Evolutionary conservation across 164 flowering plant species (phyloP).

Genomic region (Piper betle): DNA sequence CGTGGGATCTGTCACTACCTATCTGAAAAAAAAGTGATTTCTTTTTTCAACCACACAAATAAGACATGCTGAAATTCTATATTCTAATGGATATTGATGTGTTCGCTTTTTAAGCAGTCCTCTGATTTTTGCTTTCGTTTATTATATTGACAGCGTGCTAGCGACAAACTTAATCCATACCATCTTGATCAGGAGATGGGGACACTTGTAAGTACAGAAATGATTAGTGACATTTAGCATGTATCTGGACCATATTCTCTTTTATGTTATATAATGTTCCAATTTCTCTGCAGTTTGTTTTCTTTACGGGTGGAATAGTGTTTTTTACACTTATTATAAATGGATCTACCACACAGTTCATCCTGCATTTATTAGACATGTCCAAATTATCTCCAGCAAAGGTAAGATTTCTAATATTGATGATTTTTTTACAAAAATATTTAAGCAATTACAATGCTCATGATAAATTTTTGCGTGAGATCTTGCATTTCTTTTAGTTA

Average conservation of each 20-base stretch:
- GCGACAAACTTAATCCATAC: slow-evolving; percentile 25
- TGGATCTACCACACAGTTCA: slow-evolving; percentile 92
- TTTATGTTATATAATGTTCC: not conserved
- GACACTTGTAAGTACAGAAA: slow-evolving; percentile 34
- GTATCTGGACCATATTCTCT: no score
- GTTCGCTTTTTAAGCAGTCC: not conserved
- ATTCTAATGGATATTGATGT: not conserved
- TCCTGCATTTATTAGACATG: slow-evolving; percentile 57
- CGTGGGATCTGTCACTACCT: no score
- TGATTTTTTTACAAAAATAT: not conserved
- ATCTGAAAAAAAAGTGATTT: no score
- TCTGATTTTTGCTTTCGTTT: not conserved
- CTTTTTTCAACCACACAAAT: no score
- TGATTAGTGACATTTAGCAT: no score
- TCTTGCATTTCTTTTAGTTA: no score
- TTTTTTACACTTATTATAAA: slow-evolving; percentile 80
- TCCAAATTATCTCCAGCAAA: slow-evolving; percentile 63
- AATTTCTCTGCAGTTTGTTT: slow-evolving; percentile 61
- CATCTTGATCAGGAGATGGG: slow-evolving; percentile 57
- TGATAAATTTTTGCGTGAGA: no score
- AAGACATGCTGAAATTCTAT: not conserved
- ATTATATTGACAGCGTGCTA: slow-evolving; percentile 38
- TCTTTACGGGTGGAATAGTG: slow-evolving; percentile 94
- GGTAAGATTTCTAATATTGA: slow-evolving; percentile 26
- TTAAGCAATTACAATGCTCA: no score